Evolutionary conservation across 176 grass and related monocot species (phyloP).

Genomic region (Carex parvula): DNA sequence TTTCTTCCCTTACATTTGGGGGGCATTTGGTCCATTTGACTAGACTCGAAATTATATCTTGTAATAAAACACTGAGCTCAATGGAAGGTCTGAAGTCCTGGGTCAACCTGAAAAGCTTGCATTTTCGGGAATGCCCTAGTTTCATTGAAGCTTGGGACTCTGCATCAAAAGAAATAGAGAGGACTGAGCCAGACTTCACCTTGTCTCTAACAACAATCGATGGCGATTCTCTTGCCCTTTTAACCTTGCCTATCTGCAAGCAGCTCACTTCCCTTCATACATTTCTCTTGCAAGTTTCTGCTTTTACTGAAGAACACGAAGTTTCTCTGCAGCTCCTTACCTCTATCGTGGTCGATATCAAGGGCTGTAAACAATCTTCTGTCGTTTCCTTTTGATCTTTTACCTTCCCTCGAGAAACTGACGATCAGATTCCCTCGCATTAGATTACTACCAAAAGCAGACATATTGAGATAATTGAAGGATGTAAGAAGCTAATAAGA

Average conservation of each 20-base stretch:
- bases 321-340: neutral
- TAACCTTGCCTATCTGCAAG: conserved; percentile 20
- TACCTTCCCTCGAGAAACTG: conserved; percentile 15
- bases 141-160: no score
- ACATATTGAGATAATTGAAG: neutral
- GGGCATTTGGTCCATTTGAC: no score
- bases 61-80: no score
- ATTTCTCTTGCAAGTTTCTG: neutral
- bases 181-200: neutral
- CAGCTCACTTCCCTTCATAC: neutral
- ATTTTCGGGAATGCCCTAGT: no score
- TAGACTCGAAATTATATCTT: no score
- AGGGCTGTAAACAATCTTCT: neutral
- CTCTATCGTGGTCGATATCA: no score
- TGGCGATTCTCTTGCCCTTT: neutral
- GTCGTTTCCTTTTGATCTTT: conserved; percentile 17
- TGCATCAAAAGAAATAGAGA: no score
- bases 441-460: neutral
- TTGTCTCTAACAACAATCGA: neutral
- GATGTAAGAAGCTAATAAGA: neutral
- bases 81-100: no score
- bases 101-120: no score
- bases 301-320: conserved; percentile 21
- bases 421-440: fast-evolving
- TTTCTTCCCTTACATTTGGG: no score